Conservation (phyloP, 2,329 filamentous ascomycete genomes). For the Aspergillus glaucus region DNA sequence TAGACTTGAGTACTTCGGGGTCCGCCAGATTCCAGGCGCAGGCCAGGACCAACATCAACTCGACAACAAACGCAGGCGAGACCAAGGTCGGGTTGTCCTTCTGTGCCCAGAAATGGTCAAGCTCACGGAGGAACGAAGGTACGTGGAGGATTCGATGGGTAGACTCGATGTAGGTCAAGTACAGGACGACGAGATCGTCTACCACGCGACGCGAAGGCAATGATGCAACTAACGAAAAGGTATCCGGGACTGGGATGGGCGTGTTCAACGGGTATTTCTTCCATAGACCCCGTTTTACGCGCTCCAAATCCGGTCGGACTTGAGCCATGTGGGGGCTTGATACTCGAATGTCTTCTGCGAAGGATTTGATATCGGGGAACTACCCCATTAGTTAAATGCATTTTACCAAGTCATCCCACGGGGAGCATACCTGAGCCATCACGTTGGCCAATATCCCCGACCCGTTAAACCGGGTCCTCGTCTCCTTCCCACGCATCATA, state of each 20-base stretch:
- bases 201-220: conserved; percentile 30
- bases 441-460: conserved; percentile 35
- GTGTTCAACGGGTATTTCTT: conserved; percentile 24
- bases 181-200: conserved; percentile 33
- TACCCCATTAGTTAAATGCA: conserved; percentile 9
- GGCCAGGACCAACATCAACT: conserved; percentile 33
- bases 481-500: conserved; percentile 34
- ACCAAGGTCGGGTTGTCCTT: conserved; percentile 19
- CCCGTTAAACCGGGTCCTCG: conserved; percentile 36
- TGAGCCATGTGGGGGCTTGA: conserved; percentile 30
- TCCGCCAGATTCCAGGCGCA: conserved; percentile 35
- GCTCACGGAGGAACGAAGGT: conserved; percentile 34
- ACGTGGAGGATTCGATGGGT: conserved; percentile 36
- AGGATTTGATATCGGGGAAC: conserved; percentile 34
- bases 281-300: conserved; percentile 26
- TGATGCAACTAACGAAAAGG: conserved; percentile 23
- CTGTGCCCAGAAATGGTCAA: conserved; percentile 30
- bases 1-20: conserved; percentile 19
- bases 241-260: conserved; percentile 25
- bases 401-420: neutral
- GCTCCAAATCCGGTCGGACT: conserved; percentile 28
- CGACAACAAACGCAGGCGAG: conserved; percentile 27
- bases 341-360: conserved; percentile 32
- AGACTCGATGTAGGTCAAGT: conserved; percentile 35
- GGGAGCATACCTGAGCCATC: conserved; percentile 30